Conservation (phyloP, 345 rosid genomes). For the Cardamine resedifolia region DNA sequence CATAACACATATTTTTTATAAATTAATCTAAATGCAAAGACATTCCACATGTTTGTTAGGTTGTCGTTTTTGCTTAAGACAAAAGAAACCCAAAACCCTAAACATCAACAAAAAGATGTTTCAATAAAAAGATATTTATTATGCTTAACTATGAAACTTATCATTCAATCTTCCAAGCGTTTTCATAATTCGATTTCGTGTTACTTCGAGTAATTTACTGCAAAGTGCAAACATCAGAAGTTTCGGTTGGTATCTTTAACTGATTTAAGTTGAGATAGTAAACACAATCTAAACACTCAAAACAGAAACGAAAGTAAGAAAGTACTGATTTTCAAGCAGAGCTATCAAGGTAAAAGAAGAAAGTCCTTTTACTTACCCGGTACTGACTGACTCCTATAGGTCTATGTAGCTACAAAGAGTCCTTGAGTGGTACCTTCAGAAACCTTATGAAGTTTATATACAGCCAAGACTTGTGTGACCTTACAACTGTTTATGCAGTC, state of each 20-base stretch:
- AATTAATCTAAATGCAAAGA: neutral
- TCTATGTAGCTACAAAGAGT: neutral
- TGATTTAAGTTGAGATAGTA: neutral
- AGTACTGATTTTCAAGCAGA: neutral
- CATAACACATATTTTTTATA: no score
- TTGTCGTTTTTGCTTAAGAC: constrained; percentile 4
- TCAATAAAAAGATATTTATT: neutral
- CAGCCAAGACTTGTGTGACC: constrained; percentile 22
- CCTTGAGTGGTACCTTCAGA: neutral
- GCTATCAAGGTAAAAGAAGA: neutral
- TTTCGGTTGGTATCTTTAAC: neutral
- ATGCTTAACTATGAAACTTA: neutral
- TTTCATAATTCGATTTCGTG: neutral
- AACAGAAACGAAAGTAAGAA: neutral
- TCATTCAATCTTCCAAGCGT: constrained; percentile 4
- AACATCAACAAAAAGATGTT: neutral
- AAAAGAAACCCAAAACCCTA: constrained; percentile 1
- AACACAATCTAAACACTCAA: neutral
- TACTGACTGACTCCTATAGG: constrained; percentile 3
- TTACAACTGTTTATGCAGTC: neutral
- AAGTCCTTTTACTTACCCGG: neutral
- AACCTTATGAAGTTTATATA: neutral
- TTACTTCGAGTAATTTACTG: neutral
- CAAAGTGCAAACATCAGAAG: neutral
- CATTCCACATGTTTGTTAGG: constrained; percentile 20